Evolutionary conservation across 768 basidiomycete genomes (phyloP).

Genomic region (Fomitopsis serialis): DNA sequence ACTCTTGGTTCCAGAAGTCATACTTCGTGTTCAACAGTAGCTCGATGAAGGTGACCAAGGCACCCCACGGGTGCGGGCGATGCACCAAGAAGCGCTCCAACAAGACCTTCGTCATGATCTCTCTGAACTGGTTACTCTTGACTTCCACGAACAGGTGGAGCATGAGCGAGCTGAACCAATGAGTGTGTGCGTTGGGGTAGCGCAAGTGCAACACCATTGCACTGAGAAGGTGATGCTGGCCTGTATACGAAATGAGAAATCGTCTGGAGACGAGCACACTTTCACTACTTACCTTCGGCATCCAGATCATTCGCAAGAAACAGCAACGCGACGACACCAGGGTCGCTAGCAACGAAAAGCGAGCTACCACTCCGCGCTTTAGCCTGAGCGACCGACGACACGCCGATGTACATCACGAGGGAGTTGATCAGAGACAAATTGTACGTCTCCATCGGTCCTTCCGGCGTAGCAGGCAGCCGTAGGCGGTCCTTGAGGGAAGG

Average conservation of each 20-base stretch:
- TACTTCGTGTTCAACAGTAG: conserved; percentile 86
- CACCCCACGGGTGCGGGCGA: conserved; percentile 96
- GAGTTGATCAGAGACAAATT: conserved; percentile 90
- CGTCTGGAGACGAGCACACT: background rate
- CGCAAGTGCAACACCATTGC: conserved; percentile 93
- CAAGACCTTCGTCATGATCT: conserved; percentile 84
- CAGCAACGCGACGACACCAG: conserved; percentile 79
- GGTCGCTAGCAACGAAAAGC: conserved; percentile 76
- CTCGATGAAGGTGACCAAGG: conserved; percentile 90
- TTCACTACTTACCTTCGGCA: conserved; percentile 69
- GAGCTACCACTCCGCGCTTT: conserved; percentile 81
- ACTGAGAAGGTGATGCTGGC: conserved; percentile 91
- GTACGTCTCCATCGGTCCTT: conserved; percentile 56
- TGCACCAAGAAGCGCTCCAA: conserved; percentile 92
- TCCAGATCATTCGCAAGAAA: conserved; percentile 82
- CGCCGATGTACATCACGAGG: conserved; percentile 94
- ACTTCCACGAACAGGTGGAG: conserved; percentile 83
- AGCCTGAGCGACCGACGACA: conserved; percentile 84
- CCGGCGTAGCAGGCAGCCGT: conserved; percentile 40
- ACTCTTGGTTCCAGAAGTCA: conserved; percentile 87
- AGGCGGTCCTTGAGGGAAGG: conserved; percentile 78
- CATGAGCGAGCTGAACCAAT: conserved; percentile 93
- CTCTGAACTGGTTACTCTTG: conserved; percentile 69
- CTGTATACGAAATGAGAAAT: conserved; percentile 35
- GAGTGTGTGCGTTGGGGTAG: conserved; percentile 97